A percentile compares a stretch with the other conserved stretches of the same genome.
These are phyloP conservation scores for Acacia acuminata DNA, from an alignment of 306 rosid species.

Conservation along the genomic window DNA sequence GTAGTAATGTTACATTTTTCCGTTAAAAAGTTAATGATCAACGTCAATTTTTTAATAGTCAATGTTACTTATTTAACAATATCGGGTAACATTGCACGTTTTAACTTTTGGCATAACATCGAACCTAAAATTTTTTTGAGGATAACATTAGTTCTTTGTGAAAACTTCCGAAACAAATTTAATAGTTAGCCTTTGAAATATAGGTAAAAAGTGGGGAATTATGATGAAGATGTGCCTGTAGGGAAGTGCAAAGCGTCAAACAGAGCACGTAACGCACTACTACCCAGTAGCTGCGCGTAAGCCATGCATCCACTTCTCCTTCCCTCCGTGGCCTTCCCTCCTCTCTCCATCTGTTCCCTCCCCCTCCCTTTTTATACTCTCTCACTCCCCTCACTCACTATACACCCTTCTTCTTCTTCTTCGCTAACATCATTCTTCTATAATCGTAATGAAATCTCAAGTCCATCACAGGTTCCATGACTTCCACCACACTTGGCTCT, in stretches of 20 bases:
- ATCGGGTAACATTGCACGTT: too few relatives aligned
- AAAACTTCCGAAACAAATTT: too few relatives aligned
- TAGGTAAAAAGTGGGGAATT: not conserved
- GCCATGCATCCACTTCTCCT: slow-evolving; percentile 54
- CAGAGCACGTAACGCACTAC: not conserved
- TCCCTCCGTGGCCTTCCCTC: slow-evolving; percentile 48
- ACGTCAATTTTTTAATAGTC: too few relatives aligned
- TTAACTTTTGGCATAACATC: too few relatives aligned
- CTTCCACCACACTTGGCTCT: slow-evolving; percentile 54
- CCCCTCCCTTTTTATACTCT: not conserved
- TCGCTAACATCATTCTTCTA: not conserved
- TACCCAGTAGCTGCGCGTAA: slow-evolving; percentile 51
- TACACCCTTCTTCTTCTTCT: not conserved
- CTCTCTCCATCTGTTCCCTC: slow-evolving; percentile 45
- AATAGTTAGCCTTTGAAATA: too few relatives aligned
- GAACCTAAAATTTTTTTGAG: too few relatives aligned
- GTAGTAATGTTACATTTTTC: too few relatives aligned
- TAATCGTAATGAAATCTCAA: slow-evolving; percentile 33
- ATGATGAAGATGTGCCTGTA: not conserved
- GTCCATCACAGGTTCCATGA: slow-evolving; percentile 49
- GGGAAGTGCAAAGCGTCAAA: slow-evolving; percentile 44
- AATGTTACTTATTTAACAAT: too few relatives aligned
- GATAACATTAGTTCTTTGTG: too few relatives aligned
- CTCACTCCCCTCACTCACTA: not conserved
- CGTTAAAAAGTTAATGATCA: too few relatives aligned